Evolutionary conservation across 78 protist genomes (phyloP).

Genomic region (Isochrysis galbana): DNA sequence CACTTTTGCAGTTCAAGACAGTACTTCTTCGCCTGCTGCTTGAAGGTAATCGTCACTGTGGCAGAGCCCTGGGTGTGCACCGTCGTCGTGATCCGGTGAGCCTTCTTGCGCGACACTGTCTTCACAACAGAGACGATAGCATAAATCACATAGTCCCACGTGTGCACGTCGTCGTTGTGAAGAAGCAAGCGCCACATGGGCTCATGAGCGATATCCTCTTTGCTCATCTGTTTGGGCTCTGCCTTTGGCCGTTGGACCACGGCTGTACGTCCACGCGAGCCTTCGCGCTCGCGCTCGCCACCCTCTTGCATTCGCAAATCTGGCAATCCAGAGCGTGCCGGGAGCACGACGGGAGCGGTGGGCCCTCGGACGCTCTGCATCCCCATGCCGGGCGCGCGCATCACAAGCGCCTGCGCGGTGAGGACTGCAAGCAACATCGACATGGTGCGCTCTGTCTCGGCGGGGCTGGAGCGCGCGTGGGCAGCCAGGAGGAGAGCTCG

Average conservation of each 20-base stretch:
- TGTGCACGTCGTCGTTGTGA: constrained; percentile 45
- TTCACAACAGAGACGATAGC: constrained; percentile 32
- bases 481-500: too few species aligned
- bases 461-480: too few species aligned
- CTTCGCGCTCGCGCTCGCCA: background rate
- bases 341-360: too few species aligned
- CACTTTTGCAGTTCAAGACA: constrained; percentile 38
- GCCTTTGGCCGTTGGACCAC: background rate
- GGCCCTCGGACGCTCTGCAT: too few species aligned
- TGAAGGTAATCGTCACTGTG: constrained; percentile 37
- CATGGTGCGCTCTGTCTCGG: too few species aligned
- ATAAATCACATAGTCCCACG: constrained; percentile 22
- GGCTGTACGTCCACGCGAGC: background rate
- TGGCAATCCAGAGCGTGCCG: too few species aligned
- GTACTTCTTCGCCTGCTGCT: constrained; percentile 44
- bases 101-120: constrained; percentile 43
- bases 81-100: constrained; percentile 19
- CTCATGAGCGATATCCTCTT: constrained; percentile 35
- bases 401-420: too few species aligned
- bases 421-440: too few species aligned
- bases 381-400: too few species aligned
- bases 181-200: constrained; percentile 42
- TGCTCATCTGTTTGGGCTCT: background rate
- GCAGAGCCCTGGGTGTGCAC: constrained; percentile 3
- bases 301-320: background rate